Evolutionary conservation across 2,329 filamentous ascomycete genomes (phyloP), one percentile per base, ranked within the genome.

Genomic region (Hypoxylon sp.): DNA sequence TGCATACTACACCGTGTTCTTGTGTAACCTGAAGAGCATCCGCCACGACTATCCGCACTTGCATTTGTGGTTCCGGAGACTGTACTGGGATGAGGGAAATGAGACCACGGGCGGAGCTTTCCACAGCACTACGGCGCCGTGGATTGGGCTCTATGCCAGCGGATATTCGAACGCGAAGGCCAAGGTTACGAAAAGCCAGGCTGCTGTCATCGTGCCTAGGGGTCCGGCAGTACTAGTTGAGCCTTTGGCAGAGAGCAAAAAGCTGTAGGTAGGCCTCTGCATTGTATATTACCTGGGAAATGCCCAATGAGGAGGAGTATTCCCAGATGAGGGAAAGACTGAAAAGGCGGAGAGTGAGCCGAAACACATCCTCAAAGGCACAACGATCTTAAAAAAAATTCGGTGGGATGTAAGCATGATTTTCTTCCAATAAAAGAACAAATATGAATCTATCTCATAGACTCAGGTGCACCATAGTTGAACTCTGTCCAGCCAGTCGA

Each of bases 1-100:
- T 0, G 90, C 89, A 0, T 93, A 93, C 71, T 83, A 90, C 39
- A 85, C 89, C 68, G 86, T 91, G 31, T 91, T 92, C 75, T 82
- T 85, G 73, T 91, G 88, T 72, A 91, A 91, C 67, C 74, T 90
- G 17, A 88, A 85, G 73, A 88, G 86, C 73, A 88, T 92, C 64
- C 81, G 88, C 2, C 83, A 89, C 70, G 87, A 90, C 72, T 91
- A 89, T 74, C 92, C 91, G 2, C 80, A 84, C 42, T 79, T 93
- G 50, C 90, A 94, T 76, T 83, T 84, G 53, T 94, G 91, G 91
- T 69, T 93, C 67, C 82, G 89, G 37, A 83, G 87, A 58, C 76
- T 93, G 58, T 94, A 93, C 75, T 94, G 92, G 91, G 89, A 93
- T 70, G 65, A 74, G 3, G 74, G 76, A 2, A 56, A n/a, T 4